Percentiles rank a stretch among this genome's conserved stretches.
Conservation (phyloP, 2,329 filamentous ascomycete genomes). For the Sporothrix brasiliensis region DNA sequence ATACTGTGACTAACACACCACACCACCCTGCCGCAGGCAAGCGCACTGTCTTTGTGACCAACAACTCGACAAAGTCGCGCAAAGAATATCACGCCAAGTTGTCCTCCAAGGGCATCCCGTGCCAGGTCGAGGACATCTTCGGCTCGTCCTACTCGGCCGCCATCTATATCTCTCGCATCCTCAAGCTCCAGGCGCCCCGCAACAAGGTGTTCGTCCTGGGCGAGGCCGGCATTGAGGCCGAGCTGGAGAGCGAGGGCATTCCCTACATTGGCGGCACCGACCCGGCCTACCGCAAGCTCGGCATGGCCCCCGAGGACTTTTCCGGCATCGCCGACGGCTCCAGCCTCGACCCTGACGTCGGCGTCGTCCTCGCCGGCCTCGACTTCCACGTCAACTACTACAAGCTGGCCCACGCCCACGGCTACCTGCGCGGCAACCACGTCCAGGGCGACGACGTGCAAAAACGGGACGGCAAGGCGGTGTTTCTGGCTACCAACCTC, state of each 20-base stretch:
- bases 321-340: conserved; percentile 73
- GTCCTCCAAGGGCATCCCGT: conserved; percentile 75
- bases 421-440: conserved; percentile 75
- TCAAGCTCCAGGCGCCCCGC: conserved; percentile 74
- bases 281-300: conserved; percentile 67
- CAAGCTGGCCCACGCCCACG: conserved; percentile 80
- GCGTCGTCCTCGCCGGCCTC: conserved; percentile 83
- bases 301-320: conserved; percentile 81
- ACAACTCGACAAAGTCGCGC: conserved; percentile 97
- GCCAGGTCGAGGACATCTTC: conserved; percentile 86
- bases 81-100: conserved; percentile 93
- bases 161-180: conserved; percentile 92
- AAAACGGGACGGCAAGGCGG: conserved; percentile 75
- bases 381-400: conserved; percentile 97
- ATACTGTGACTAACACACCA: background rate
- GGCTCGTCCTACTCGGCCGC: conserved; percentile 93
- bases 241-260: conserved; percentile 78
- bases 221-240: conserved; percentile 86
- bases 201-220: conserved; percentile 95
- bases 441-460: conserved; percentile 68
- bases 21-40: conserved; percentile 63
- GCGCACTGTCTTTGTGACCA: conserved; percentile 92
- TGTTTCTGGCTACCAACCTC: conserved; percentile 90
- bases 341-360: conserved; percentile 82
- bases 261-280: conserved; percentile 87